These are phyloP conservation scores for Tuber umbilicatum DNA, from an alignment of 495 filamentous ascomycete species.

Conservation along the genomic window DNA sequence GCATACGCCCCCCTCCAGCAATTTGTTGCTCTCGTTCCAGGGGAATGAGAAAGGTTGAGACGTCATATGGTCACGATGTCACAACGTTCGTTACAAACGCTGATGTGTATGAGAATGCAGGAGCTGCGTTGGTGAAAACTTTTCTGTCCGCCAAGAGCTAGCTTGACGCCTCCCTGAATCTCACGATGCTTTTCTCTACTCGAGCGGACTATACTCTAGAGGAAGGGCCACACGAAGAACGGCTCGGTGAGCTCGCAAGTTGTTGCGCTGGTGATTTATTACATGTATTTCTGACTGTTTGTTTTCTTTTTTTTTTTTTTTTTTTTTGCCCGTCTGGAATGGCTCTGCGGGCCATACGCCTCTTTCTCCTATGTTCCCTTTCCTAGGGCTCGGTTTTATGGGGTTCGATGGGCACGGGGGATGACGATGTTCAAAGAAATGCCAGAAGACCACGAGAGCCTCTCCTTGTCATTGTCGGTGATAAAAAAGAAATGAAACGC, in stretches of 20 bases:
- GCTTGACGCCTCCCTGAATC: constrained; percentile 4
- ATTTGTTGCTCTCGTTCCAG: constrained; percentile 1
- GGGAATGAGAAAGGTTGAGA: constrained; percentile 1
- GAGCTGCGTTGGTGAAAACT: constrained; percentile 21
- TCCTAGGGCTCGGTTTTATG: not conserved
- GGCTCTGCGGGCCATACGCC: not conserved
- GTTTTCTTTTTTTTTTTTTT: not conserved
- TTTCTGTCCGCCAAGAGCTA: constrained; percentile 26
- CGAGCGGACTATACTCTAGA: not conserved
- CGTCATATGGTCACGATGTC: constrained; percentile 28
- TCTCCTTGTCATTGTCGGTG: not conserved
- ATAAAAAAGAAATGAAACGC: not conserved
- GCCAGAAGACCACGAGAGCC: not conserved
- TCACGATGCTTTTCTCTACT: not conserved
- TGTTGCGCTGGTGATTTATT: not conserved
- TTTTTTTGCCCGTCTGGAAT: not conserved
- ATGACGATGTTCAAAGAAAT: constrained; percentile 1
- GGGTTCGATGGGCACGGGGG: not conserved
- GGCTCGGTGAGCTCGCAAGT: not conserved
- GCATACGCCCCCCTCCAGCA: not conserved
- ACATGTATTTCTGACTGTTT: not conserved
- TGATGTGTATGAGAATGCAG: constrained; percentile 18
- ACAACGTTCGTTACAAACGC: constrained; percentile 21
- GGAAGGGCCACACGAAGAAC: not conserved
- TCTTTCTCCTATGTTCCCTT: not conserved